A percentile compares a stretch with the other conserved stretches of the same genome.
phyloP scores from a whole-genome alignment of 176 grass and related monocot genomes.

The Oryza coarctata region DNA sequence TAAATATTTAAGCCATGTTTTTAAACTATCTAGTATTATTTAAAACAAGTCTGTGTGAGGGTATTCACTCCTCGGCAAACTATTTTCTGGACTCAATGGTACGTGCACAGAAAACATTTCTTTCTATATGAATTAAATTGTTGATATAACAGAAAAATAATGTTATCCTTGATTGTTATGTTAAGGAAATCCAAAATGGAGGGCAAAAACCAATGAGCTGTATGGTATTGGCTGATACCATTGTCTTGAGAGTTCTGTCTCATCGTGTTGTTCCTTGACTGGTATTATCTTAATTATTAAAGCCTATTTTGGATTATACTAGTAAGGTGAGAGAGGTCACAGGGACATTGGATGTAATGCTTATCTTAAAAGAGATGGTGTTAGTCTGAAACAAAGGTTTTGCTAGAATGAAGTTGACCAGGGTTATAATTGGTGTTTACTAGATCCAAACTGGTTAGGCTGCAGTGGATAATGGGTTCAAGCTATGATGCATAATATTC shows the following conservation, averaged over 20 bases:
- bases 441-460: background rate
- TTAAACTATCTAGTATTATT: too few relatives aligned
- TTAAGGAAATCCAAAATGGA: background rate
- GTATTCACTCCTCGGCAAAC: background rate
- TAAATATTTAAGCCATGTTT: too few relatives aligned
- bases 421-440: background rate
- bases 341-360: background rate
- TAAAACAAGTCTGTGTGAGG: too few relatives aligned
- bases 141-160: background rate
- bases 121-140: slow-evolving; percentile 9
- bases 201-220: background rate
- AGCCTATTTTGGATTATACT: background rate
- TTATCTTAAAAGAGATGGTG: background rate
- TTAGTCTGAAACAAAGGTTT: background rate
- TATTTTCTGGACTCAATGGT: slow-evolving; percentile 28
- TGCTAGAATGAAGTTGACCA: background rate
- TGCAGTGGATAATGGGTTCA: background rate
- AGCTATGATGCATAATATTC: background rate
- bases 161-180: background rate
- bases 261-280: slow-evolving; percentile 6
- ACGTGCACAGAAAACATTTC: background rate
- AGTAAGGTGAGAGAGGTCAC: background rate
- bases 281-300: background rate
- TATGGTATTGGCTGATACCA: slow-evolving; percentile 11
- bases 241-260: background rate